Evolutionary conservation across 805 yeast genomes (phyloP), one percentile per base, ranked within the genome.

Genomic region (Starmerella gropengiesseri): DNA sequence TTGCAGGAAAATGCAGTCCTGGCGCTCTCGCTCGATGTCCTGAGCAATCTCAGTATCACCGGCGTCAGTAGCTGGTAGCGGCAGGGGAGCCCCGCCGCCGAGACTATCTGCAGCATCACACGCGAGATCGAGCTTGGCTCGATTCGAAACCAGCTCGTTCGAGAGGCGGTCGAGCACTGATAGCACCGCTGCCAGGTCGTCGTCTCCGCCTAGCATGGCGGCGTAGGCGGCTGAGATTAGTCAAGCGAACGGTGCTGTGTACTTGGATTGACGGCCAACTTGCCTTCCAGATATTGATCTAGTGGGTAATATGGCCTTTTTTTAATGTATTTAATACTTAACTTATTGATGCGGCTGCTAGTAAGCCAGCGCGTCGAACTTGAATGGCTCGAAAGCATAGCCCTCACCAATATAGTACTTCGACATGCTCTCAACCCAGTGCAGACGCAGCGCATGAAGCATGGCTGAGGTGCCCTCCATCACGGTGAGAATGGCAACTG

Each of bases 391-490:
- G 60, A 83, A 91, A 5, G 87, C 76, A 52, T 76, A 70, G 47
- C 99, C 99, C 62, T 89, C 97, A 61, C 99, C 99, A 59, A 82
- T 91, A 57, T 87, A 91, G 66, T 81, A 93, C 68, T 91, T 91
- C 49, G 95, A 85, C 99, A 91, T 91, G 21, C 95, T 80, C 67
- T 91, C 99, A 49, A 91, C 98, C 99, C 99, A 91, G 62, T 91
- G 98, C 59, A 91, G 73, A 70, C 99, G 83, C 59, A 91, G 73
- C n/a, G 96, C 81, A 65, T 91, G 99, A 59, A 91, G 73, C 98
- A 91, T 91, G 27, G 98, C 98, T 20, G 96, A 85, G 0, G 99
- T 91, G 46, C 98, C 99, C 65, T 91, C 99, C 99, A 91, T 91
- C 41, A 82, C 68, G 12, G 91, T 97, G 57, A 91, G 71, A 54